These are phyloP conservation scores for Fomitopsis pinicola DNA, from an alignment of 1,284 basidiomycete genomes.

Conservation along the genomic window DNA sequence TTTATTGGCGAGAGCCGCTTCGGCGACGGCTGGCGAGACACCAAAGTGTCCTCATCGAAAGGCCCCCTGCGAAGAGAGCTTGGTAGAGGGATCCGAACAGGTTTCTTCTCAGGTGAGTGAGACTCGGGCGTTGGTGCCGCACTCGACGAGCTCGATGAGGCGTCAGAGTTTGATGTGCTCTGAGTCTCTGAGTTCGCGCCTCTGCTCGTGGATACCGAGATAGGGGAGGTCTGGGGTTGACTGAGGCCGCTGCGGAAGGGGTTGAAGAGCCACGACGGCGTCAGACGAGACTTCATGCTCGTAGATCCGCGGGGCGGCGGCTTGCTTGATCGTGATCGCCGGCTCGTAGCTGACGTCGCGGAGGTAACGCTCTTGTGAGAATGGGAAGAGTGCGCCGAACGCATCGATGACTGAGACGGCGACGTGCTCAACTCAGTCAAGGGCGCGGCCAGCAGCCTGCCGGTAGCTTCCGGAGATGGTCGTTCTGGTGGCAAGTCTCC, in stretches of 20 bases:
- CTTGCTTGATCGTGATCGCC: conserved; percentile 14
- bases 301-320: conserved; percentile 35
- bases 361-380: conserved; percentile 23
- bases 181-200: neutral
- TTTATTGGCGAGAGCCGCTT: conserved; percentile 57
- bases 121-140: neutral
- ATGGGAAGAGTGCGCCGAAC: conserved; percentile 44
- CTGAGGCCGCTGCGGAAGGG: conserved; percentile 60
- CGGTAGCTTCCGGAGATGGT: conserved; percentile 25
- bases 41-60: conserved; percentile 50
- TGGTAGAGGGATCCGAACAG: conserved; percentile 44
- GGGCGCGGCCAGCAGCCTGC: conserved; percentile 27
- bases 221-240: conserved; percentile 54
- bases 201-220: conserved; percentile 39
- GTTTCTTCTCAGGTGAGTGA: conserved; percentile 39
- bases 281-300: conserved; percentile 47
- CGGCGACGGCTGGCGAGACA: conserved; percentile 39
- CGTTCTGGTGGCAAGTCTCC: conserved; percentile 47
- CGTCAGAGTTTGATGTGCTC: neutral
- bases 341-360: conserved; percentile 31
- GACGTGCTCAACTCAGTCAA: conserved; percentile 49
- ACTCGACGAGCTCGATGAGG: neutral
- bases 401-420: conserved; percentile 66
- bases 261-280: conserved; percentile 73
- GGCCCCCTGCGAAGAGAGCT: conserved; percentile 31